Percentiles rank a stretch among this genome's conserved stretches.
Conservation (phyloP, 2,329 filamentous ascomycete species). For the Diaporthe sp. region DNA sequence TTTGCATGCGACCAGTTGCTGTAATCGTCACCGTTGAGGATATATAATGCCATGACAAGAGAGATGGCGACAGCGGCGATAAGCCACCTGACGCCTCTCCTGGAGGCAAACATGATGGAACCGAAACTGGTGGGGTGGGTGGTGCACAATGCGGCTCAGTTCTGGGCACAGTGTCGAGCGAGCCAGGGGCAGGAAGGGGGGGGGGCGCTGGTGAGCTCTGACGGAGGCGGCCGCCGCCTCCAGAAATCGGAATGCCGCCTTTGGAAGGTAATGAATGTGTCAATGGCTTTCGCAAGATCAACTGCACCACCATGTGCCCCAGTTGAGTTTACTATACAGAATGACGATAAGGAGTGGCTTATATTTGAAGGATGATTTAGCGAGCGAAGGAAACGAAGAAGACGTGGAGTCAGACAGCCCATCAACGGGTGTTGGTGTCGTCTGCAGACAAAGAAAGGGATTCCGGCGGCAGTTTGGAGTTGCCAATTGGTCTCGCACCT, state of each 20-base stretch:
- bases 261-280: neutral
- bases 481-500: neutral
- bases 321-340: neutral
- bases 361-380: neutral
- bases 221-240: neutral
- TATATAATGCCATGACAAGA: conserved; percentile 1
- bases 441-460: neutral
- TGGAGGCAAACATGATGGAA: neutral
- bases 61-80: neutral
- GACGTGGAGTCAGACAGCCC: neutral
- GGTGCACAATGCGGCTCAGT: neutral
- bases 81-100: conserved; percentile 10
- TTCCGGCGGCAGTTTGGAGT: neutral
- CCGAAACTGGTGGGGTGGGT: neutral
- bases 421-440: neutral
- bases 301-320: neutral
- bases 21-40: neutral
- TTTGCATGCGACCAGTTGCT: neutral
- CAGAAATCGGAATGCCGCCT: neutral
- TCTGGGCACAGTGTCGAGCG: neutral
- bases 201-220: neutral
- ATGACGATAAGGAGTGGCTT: neutral
- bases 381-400: neutral
- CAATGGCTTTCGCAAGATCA: neutral
- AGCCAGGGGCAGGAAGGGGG: neutral